Percentiles rank a stretch among this genome's conserved stretches.
phyloP scores from a whole-genome alignment of 805 yeast species.

The Myxozyma kluyveri region DNA sequence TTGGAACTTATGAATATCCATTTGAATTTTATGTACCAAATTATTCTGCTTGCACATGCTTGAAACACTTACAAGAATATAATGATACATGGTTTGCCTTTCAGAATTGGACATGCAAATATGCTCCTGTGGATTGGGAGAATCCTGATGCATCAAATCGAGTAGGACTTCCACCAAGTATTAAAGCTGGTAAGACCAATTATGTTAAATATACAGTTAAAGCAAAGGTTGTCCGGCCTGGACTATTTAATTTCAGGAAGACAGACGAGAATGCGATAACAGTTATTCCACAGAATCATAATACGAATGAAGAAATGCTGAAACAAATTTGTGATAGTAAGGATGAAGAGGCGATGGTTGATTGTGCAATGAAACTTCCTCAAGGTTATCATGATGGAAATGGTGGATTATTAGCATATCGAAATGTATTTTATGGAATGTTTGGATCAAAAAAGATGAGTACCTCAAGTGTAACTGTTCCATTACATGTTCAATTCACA shows the following conservation, averaged over 20 bases:
- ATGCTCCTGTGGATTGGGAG: neutral
- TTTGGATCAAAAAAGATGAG: too few species aligned
- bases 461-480: too few species aligned
- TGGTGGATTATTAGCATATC: too few species aligned
- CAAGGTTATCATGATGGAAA: too few species aligned
- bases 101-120: neutral
- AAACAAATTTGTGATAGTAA: too few species aligned
- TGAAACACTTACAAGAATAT: neutral
- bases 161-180: neutral
- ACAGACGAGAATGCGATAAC: neutral
- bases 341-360: too few species aligned
- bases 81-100: neutral
- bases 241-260: neutral
- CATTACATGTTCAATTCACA: too few species aligned
- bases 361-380: too few species aligned
- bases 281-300: too few species aligned
- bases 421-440: too few species aligned
- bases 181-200: neutral
- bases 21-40: neutral
- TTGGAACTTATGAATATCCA: neutral
- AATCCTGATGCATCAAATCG: neutral
- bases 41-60: neutral
- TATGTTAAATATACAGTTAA: neutral
- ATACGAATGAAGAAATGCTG: too few species aligned
- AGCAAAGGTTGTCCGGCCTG: neutral